A percentile compares a stretch with the other conserved stretches of the same genome.
These are phyloP conservation scores for Pseudocercospora crystallina DNA, from an alignment of 2,329 filamentous ascomycete genomes.

Conservation along the genomic window DNA sequence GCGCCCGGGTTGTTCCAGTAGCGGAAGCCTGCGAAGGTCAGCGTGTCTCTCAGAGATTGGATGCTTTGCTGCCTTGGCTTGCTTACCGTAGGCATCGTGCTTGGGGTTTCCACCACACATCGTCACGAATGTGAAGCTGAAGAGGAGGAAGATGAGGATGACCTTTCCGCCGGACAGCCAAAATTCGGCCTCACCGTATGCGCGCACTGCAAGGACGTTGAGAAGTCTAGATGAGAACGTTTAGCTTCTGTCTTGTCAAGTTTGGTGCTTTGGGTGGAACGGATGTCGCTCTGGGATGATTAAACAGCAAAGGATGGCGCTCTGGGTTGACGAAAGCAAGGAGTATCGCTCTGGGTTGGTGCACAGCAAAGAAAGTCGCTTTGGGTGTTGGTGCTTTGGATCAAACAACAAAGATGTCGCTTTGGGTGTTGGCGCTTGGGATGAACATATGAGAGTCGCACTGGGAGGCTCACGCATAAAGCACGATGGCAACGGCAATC, in stretches of 20 bases:
- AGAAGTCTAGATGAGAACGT: slow-evolving; percentile 20
- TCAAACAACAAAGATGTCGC: background rate
- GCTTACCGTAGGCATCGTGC: slow-evolving; percentile 22
- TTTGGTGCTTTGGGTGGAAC: background rate
- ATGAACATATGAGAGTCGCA: slow-evolving; percentile 1
- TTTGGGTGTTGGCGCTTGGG: slow-evolving; percentile 4
- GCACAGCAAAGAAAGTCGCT: background rate
- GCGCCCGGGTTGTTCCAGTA: slow-evolving; percentile 39
- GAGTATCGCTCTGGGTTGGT: too few relatives aligned
- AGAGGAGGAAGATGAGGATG: slow-evolving; percentile 29
- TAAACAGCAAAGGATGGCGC: too few relatives aligned
- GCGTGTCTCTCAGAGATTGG: background rate
- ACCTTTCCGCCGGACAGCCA: slow-evolving; percentile 54
- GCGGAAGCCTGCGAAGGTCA: slow-evolving; percentile 40
- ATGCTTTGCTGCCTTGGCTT: slow-evolving; percentile 20
- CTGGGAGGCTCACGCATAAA: slow-evolving; percentile 21
- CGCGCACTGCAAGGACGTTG: slow-evolving; percentile 47
- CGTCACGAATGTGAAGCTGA: slow-evolving; percentile 32
- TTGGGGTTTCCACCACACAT: slow-evolving; percentile 22
- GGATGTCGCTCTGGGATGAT: background rate
- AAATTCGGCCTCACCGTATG: slow-evolving; percentile 45
- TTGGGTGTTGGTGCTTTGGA: slow-evolving; percentile 4
- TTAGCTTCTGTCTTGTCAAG: background rate
- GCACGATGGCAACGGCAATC: slow-evolving; percentile 40
- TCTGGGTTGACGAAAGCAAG: too few relatives aligned